Evolutionary conservation across 345 rosid species (phyloP).

Genomic region (Pugionium dolabratum): DNA sequence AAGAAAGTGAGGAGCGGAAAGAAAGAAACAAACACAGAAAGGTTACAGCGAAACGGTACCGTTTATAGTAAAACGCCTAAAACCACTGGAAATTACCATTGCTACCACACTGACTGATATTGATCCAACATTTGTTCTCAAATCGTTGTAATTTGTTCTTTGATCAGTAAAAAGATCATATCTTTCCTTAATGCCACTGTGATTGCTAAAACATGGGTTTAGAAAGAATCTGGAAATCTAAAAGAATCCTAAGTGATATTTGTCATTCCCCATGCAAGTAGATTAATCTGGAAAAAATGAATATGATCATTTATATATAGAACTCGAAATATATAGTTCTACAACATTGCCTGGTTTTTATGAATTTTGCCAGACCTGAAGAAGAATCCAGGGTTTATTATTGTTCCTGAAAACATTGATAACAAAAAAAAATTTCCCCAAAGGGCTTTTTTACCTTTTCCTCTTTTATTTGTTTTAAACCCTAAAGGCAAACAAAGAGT

Average conservation of each 20-base stretch:
- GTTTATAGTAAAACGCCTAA: not conserved
- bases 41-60: not conserved
- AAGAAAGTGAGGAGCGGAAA: conserved; percentile 1
- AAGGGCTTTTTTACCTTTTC: conserved; percentile 16
- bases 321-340: conserved; percentile 29
- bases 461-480: conserved; percentile 30
- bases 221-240: no score
- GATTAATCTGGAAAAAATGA: not conserved
- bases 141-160: no score
- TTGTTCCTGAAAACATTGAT: conserved; percentile 28
- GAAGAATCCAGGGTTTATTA: conserved; percentile 31
- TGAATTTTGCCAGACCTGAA: conserved; percentile 23
- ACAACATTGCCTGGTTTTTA: conserved; percentile 36
- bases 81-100: not conserved
- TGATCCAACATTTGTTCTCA: no score
- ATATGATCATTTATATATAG: conserved; percentile 20
- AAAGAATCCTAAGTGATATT: no score
- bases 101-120: no score
- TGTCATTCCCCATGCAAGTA: no score
- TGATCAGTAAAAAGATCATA: no score
- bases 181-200: no score
- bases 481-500: conserved; percentile 36
- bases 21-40: not conserved
- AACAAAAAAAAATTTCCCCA: conserved; percentile 8
- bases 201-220: no score